Conservation (phyloP, 2,329 filamentous ascomycete genomes). For the Aspergillus chevalieri region DNA sequence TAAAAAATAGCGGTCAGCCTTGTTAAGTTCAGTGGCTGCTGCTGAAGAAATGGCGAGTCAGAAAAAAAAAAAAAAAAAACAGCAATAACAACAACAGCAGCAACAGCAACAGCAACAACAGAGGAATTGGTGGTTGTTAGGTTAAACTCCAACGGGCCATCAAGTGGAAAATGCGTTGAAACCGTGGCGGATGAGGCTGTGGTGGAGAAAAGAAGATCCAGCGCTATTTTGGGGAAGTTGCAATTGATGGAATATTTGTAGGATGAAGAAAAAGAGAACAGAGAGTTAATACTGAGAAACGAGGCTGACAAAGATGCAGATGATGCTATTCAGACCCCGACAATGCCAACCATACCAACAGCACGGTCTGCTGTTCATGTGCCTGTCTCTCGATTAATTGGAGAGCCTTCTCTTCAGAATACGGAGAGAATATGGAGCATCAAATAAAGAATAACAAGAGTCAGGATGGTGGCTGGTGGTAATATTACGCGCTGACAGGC, state of each 20-base stretch:
- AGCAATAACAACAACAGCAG: background rate
- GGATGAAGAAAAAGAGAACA: conserved; percentile 1
- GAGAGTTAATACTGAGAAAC: background rate
- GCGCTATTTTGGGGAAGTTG: background rate
- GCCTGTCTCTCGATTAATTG: too few species aligned
- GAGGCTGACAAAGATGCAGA: too few species aligned
- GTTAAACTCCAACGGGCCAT: conserved; percentile 3
- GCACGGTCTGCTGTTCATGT: too few species aligned
- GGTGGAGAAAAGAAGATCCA: conserved; percentile 1
- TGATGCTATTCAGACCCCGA: too few species aligned
- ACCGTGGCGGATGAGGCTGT: conserved; percentile 1
- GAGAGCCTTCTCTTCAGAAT: too few species aligned
- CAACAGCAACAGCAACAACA: background rate
- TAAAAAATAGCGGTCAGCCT: conserved; percentile 25
- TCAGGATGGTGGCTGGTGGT: conserved; percentile 10
- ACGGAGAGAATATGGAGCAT: too few species aligned
- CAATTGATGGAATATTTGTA: background rate
- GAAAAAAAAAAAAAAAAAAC: background rate
- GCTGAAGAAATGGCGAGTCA: background rate
- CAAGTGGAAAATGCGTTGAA: background rate
- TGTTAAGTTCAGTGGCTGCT: conserved; percentile 5
- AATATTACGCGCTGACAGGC: conserved; percentile 2
- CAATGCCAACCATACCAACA: too few species aligned
- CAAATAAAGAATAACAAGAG: conserved; percentile 4
- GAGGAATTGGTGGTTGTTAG: background rate